Base-by-base conservation (phyloP, 202 grass and related monocot genomes). In the Hordeum pubiflorum region DNA sequence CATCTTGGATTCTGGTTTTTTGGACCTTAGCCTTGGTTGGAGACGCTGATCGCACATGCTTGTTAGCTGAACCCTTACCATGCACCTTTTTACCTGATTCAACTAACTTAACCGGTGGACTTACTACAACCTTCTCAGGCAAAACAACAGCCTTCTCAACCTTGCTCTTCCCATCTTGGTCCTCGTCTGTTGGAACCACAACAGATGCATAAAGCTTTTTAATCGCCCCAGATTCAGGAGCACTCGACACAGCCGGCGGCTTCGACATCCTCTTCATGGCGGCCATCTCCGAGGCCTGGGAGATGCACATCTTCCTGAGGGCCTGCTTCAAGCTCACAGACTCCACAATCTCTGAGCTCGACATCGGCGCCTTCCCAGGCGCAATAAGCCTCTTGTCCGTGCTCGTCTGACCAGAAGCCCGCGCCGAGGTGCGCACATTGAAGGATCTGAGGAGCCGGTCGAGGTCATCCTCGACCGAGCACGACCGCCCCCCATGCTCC, bases 211-310 rank as follows among this genome's bases (percentile, higher is more conserved):
- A 86, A 24, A 96, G 84, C 81, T 87, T 93, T 79, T 90, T 96
- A 69, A 93, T 84, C 3, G 40, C 75, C 31, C 84, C 92, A 58
- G 88, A 72, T 82, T 99, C 85, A 55, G 89, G 76, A 20, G 79
- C 18, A 7, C 48, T 81, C 3, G 84, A 69, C 21, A 68, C 73
- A 18, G 69, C 83, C 3, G 77, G 44, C 1, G 89, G 80, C 58
- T 96, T 99, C 0, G 88, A 27, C 58, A 91, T 44, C 55, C 91
- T 92, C 81, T 99, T 99, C 91, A 91, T 86, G 56, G 97, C 89
- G 0, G 97, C 97, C 97, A 99, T 99, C 89, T 99, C 97, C 0
- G 97, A 99, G 0, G 97, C 97, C 78, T 99, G 97, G 20, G 97
- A 87, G 83, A 99, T 99, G 89, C 97, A 99, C 84, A 96, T 86